These are phyloP conservation scores for Triadica sebifera DNA, from an alignment of 345 rosid species.

Conservation along the genomic window DNA sequence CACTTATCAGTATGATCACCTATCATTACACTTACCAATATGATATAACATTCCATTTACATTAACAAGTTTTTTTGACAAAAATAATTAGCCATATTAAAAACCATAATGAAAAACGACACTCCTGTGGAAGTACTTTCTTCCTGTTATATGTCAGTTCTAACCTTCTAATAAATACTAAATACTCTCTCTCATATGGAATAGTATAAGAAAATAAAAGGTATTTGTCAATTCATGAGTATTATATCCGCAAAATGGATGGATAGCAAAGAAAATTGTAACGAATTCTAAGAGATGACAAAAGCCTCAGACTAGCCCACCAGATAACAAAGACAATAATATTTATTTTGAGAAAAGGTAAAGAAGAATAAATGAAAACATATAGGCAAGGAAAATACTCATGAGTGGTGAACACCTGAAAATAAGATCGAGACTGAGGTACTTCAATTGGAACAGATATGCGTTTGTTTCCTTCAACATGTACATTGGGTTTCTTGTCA, in stretches of 20 bases:
- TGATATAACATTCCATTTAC: not conserved
- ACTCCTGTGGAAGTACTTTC: too few relatives aligned
- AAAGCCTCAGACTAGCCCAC: not conserved
- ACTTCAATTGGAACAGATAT: constrained; percentile 43
- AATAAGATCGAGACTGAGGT: constrained; percentile 53
- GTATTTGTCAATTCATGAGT: not conserved
- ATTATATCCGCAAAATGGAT: not conserved
- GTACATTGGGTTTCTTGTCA: constrained; percentile 43
- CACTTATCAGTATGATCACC: not conserved
- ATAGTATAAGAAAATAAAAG: not conserved
- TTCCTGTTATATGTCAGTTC: too few relatives aligned
- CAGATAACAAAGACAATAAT: not conserved
- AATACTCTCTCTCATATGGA: not conserved
- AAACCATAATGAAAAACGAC: too few relatives aligned
- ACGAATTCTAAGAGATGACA: not conserved
- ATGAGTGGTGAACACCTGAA: constrained; percentile 54
- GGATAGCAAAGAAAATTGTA: not conserved
- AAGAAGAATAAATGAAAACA: constrained; percentile 1
- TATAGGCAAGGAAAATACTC: not conserved
- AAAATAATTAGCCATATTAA: too few relatives aligned
- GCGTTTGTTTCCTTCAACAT: constrained; percentile 36
- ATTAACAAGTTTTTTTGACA: too few relatives aligned
- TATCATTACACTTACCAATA: not conserved
- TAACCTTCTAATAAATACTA: too few relatives aligned
- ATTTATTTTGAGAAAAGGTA: not conserved